phyloP scores from a whole-genome alignment of 768 basidiomycete genomes.

The Arthromyces matolae region DNA sequence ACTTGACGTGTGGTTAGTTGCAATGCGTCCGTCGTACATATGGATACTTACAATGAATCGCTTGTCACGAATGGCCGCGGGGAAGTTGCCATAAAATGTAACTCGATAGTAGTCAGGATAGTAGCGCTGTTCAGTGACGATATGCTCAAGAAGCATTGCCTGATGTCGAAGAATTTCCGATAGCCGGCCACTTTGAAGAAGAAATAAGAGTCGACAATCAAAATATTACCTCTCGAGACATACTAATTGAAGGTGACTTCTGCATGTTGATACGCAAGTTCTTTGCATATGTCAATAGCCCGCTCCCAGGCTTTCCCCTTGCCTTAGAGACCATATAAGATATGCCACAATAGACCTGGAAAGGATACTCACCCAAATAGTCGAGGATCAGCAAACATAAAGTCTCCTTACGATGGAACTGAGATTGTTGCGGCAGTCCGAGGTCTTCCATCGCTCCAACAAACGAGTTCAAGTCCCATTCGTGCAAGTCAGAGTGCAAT shows the following conservation, averaged over 20 bases:
- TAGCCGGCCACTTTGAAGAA: slow-evolving; percentile 57
- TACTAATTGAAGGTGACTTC: slow-evolving; percentile 91
- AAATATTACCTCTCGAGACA: slow-evolving; percentile 19
- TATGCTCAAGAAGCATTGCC: slow-evolving; percentile 83
- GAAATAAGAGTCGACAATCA: neutral
- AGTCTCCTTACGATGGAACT: slow-evolving; percentile 93
- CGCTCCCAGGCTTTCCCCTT: slow-evolving; percentile 98
- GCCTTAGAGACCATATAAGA: slow-evolving; percentile 38
- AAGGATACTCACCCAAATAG: slow-evolving; percentile 61
- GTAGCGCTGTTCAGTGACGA: slow-evolving; percentile 76
- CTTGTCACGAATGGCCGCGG: slow-evolving; percentile 78
- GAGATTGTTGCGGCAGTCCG: slow-evolving; percentile 85
- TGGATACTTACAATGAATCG: slow-evolving; percentile 75
- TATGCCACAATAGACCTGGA: slow-evolving; percentile 1
- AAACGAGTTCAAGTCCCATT: slow-evolving; percentile 82
- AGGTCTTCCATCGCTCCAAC: slow-evolving; percentile 88
- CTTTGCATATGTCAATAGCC: slow-evolving; percentile 90
- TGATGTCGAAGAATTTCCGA: slow-evolving; percentile 86
- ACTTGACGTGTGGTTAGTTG: slow-evolving; percentile 41
- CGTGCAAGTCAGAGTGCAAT: slow-evolving; percentile 88
- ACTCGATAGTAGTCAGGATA: slow-evolving; percentile 94
- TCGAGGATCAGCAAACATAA: slow-evolving; percentile 90
- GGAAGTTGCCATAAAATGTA: slow-evolving; percentile 91
- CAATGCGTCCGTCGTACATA: slow-evolving; percentile 1
- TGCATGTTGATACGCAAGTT: slow-evolving; percentile 83